Percentiles rank a stretch among this genome's conserved stretches.
phyloP scores from a whole-genome alignment of 352 stramenopile genomes.

The Albugo laibachii region DNA sequence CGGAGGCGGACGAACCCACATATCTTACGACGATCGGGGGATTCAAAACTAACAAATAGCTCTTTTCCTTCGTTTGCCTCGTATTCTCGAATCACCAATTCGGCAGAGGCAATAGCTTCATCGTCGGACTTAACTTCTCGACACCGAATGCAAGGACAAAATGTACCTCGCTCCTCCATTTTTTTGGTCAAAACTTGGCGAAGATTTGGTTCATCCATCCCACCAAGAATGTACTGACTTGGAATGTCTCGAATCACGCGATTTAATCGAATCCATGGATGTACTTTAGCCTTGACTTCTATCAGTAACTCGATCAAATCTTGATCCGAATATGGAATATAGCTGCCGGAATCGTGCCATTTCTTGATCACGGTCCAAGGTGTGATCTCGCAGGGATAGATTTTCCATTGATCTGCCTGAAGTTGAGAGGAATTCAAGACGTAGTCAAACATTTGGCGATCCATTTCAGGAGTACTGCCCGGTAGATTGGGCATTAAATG shows the following conservation, averaged over 20 bases:
- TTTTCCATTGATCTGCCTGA: conserved; percentile 91
- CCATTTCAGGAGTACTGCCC: conserved; percentile 56
- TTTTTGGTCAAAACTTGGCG: conserved; percentile 74
- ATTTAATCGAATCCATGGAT: conserved; percentile 89
- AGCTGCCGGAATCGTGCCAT: conserved; percentile 77
- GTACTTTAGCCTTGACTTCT: conserved; percentile 76
- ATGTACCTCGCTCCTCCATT: conserved; percentile 51
- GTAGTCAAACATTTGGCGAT: conserved; percentile 82
- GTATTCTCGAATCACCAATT: conserved; percentile 67
- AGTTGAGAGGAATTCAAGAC: conserved; percentile 74
- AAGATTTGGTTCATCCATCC: conserved; percentile 83
- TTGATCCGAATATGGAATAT: conserved; percentile 77
- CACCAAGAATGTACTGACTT: conserved; percentile 85
- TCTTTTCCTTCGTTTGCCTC: conserved; percentile 71
- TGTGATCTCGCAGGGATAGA: conserved; percentile 87
- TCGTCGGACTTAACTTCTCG: conserved; percentile 82
- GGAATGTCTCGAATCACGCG: conserved; percentile 87
- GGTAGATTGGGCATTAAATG: conserved; percentile 88
- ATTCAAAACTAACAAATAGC: conserved; percentile 87
- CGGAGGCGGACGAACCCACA: conserved; percentile 81
- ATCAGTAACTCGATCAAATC: conserved; percentile 81
- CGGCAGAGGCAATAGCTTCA: conserved; percentile 37
- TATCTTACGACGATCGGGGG: conserved; percentile 73
- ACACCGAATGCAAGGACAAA: conserved; percentile 81
- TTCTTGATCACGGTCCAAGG: conserved; percentile 83